Evolutionary conservation across 2,329 filamentous ascomycete genomes (phyloP).

Genomic region (Cercospora zeae-maydis): DNA sequence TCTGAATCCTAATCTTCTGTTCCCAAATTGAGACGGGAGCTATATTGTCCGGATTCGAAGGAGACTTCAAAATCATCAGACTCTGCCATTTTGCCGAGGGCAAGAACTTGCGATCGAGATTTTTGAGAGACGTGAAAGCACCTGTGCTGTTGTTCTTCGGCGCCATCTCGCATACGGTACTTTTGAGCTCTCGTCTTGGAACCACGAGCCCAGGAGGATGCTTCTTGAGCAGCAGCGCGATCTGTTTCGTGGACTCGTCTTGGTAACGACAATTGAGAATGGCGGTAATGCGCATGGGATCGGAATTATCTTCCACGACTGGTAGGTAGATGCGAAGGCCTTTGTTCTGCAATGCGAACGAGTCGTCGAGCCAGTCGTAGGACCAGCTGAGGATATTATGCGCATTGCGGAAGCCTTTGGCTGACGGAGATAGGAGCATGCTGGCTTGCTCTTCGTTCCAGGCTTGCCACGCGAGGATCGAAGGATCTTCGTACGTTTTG

Average conservation of each 20-base stretch:
- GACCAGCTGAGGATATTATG: constrained; percentile 23
- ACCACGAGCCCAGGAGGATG: constrained; percentile 20
- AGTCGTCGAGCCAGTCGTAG: constrained; percentile 23
- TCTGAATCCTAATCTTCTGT: constrained; percentile 22
- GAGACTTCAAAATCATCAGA: constrained; percentile 20
- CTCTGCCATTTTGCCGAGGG: constrained; percentile 19
- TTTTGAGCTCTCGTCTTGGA: constrained; percentile 18
- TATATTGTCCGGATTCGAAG: constrained; percentile 6
- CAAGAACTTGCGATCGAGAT: constrained; percentile 17
- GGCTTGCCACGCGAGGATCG: constrained; percentile 27
- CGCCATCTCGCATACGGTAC: constrained; percentile 21
- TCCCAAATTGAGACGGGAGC: constrained; percentile 19
- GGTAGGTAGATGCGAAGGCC: constrained; percentile 24
- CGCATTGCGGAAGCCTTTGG: constrained; percentile 21
- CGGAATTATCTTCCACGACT: constrained; percentile 8
- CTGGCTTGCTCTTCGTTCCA: constrained; percentile 21
- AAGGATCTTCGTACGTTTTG: constrained; percentile 25
- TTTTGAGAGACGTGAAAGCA: constrained; percentile 18
- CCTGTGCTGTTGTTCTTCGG: constrained; percentile 14
- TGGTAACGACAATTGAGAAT: constrained; percentile 25
- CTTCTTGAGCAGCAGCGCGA: constrained; percentile 18
- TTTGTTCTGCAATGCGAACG: constrained; percentile 23
- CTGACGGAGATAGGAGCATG: constrained; percentile 20
- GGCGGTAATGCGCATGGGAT: constrained; percentile 16
- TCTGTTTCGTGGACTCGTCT: constrained; percentile 13